Base-by-base conservation (phyloP, 257 asterid genomes). In the Solanum microdontum region DNA sequence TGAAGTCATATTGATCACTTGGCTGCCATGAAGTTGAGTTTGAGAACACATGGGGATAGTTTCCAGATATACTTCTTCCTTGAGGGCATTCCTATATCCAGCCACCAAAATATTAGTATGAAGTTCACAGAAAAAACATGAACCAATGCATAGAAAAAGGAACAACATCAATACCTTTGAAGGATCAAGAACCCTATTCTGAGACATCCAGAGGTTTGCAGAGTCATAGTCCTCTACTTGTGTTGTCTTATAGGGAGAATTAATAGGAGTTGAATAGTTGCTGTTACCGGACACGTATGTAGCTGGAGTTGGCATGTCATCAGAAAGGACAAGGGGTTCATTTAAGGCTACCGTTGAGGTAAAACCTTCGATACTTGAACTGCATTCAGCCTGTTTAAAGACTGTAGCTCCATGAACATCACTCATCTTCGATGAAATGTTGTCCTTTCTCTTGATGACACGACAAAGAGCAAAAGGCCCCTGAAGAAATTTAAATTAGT, bases 401-500 rank as follows among this genome's bases (percentile, higher is more conserved):
- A 28, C 24, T 43, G 19, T 17, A 51, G 26, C 90, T 83, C 60
- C 86, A 69, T 11, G 82, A 87, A n/a, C 89, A 64, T 85, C 88
- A 69, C 34, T 84, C 30, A 64, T 87, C 84, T 87, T 92, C 74
- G 58, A 82, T 13, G 82, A 34, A 70, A 24, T 87, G 83, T 83
- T 86, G 86, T 87, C 93, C 60, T 90, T 92, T 88, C 88, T 92
- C 86, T 92, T 91, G 73, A 89, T 89, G 74, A 92, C 87, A 13
- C 94, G 93, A 66, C 94, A 92, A 88, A 92, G 89, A 82, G 93
- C 94, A 12, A 64, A 92, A 34, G 91, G 86, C n/a, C 93, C 92
- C 94, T 92, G 89, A 74, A 66, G 30, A 89, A 34, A 51, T 76
- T 34, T 10, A 43, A 79, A 79, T 26, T 26, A 79, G 37, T 7